Base-by-base conservation (phyloP, 805 yeast species). In the Sugiyamaella americana region DNA sequence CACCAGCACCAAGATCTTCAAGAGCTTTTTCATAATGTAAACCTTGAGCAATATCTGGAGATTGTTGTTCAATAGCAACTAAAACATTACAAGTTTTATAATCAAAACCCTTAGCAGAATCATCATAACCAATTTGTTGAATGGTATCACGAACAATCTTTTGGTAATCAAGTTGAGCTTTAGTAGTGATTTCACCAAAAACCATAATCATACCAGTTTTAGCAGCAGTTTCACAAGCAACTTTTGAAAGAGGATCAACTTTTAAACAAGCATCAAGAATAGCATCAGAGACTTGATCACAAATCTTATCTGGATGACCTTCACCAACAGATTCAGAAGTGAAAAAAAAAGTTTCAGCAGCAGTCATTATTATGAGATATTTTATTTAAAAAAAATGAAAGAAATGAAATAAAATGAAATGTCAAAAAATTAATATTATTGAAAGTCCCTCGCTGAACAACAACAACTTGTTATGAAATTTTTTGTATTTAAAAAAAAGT, bases 191-290 rank as follows among this genome's bases (percentile, higher is more conserved):
- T 74, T 93, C 98, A 75, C 98, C 98, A 66, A 93, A 93, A 57
- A 93, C 97, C 94, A 93, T 85, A 66, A 93, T 88, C 95, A 93
- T 82, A 76, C 98, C 98, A 57, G 98, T 93, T 78, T 93, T 93
- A 63, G 98, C 84, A 57, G 98, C 98, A 51, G 98, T 87, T 74
- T 93, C 98, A 78, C 98, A 93, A 42, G 96, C 98, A 68, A 93
- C 98, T 78, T 93, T 93, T 59, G 98, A 93, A 62, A 87, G 78
- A 53, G 98, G 98, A 72, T 93, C 98, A 59, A 75, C 94, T 48
- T 86, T 80, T 62, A 93, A 76, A 78, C 98, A 91, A 59, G 98
- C 98, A 66, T 93, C 98, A 61, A 93, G 79, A 64, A 93, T 87
- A 63, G 98, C 98, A 68, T 93, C 98, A 48, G 95, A 84, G 59